A percentile compares a stretch with the other conserved stretches of the same genome.
Evolutionary conservation across 179 eudicot genomes (phyloP).

Genomic region (Gypsophila paniculata): DNA sequence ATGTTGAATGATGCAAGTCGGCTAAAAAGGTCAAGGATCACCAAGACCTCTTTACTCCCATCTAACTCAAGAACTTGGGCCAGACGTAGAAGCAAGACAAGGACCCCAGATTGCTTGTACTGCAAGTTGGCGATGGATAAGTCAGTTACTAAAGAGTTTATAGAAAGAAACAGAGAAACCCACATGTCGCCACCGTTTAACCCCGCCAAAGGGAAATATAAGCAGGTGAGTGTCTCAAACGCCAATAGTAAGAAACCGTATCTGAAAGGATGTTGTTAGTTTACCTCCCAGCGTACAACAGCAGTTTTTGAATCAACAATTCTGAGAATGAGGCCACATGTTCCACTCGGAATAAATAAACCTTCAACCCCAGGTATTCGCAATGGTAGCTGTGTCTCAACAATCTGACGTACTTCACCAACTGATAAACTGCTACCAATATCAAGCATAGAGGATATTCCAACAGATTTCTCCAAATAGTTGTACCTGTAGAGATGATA

Average conservation of each 20-base stretch:
- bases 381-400: conserved; percentile 58
- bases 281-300: conserved; percentile 97
- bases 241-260: conserved; percentile 1
- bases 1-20: conserved; percentile 70
- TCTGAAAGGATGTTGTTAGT: conserved; percentile 10
- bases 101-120: conserved; percentile 71
- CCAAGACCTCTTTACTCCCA: conserved; percentile 53
- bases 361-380: conserved; percentile 76
- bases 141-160: conserved; percentile 3
- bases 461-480: conserved; percentile 84
- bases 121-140: conserved; percentile 30
- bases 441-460: conserved; percentile 70
- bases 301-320: conserved; percentile 58
- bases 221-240: conserved; percentile 8
- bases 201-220: conserved; percentile 3
- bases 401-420: conserved; percentile 48
- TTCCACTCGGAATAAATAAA: conserved; percentile 58
- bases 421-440: conserved; percentile 39
- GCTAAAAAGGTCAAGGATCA: conserved; percentile 65
- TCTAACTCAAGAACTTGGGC: conserved; percentile 55
- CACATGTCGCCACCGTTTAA: conserved; percentile 10
- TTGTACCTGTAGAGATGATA: conserved; percentile 54
- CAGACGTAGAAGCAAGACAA: conserved; percentile 72
- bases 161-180: background rate
- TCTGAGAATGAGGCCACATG: conserved; percentile 75